phyloP scores from a whole-genome alignment of 1,284 basidiomycete genomes.

The Spongispora temasekensis region DNA sequence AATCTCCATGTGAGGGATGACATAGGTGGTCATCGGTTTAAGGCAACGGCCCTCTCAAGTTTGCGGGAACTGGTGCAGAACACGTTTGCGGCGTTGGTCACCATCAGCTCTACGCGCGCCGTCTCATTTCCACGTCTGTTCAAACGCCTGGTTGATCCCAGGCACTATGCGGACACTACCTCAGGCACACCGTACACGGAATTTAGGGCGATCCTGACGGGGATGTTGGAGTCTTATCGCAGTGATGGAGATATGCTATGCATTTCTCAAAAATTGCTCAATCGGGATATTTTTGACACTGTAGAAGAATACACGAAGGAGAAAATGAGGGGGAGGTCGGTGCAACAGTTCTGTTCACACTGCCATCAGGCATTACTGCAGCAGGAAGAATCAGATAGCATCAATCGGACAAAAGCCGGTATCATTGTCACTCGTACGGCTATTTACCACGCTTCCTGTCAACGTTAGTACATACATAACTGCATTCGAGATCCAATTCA shows the following conservation, averaged over 20 bases:
- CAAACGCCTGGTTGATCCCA: slow-evolving; percentile 82
- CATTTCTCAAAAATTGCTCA: slow-evolving; percentile 83
- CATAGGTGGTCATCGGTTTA: slow-evolving; percentile 19
- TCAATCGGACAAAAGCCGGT: slow-evolving; percentile 24
- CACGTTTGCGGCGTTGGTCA: slow-evolving; percentile 84
- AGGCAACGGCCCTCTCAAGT: slow-evolving; percentile 41
- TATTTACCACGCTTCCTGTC: slow-evolving; percentile 60
- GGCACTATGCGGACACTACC: slow-evolving; percentile 45
- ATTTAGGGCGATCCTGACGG: slow-evolving; percentile 86
- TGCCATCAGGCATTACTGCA: slow-evolving; percentile 48
- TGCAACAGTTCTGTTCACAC: slow-evolving; percentile 44
- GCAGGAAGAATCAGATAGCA: slow-evolving; percentile 12
- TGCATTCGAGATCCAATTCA: slow-evolving; percentile 19
- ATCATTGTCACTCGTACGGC: slow-evolving; percentile 62
- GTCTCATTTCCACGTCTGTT: slow-evolving; percentile 92
- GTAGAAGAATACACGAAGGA: slow-evolving; percentile 58
- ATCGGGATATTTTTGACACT: slow-evolving; percentile 80
- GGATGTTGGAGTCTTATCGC: slow-evolving; percentile 94
- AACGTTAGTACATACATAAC: slow-evolving; percentile 35
- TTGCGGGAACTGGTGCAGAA: slow-evolving; percentile 81
- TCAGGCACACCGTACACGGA: slow-evolving; percentile 83
- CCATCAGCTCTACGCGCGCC: slow-evolving; percentile 77
- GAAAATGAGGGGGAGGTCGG: slow-evolving; percentile 55
- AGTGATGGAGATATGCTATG: slow-evolving; percentile 89
- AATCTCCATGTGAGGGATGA: slow-evolving; percentile 24